A percentile compares a stretch with the other conserved stretches of the same genome.
Evolutionary conservation across 768 basidiomycete genomes (phyloP).

Genomic region (Strobilomyces dryophilus): DNA sequence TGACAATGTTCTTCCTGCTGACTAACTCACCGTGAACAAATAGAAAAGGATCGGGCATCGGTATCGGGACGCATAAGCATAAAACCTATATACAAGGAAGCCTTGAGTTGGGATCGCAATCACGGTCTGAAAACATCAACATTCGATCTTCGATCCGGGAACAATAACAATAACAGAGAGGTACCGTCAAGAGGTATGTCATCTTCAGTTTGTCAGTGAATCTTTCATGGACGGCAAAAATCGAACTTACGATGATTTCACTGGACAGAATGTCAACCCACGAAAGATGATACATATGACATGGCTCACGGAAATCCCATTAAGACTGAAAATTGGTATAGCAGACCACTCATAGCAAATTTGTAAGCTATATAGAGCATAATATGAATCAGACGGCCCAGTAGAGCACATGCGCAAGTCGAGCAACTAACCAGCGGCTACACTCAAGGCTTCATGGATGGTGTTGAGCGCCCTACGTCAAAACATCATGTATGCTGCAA

Average conservation of each 20-base stretch:
- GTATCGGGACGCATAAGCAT: too few species aligned
- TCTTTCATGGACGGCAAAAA: background rate
- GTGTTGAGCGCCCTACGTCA: background rate
- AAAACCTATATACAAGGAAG: too few species aligned
- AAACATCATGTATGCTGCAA: background rate
- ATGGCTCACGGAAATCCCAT: background rate
- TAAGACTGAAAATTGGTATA: slow-evolving; percentile 10
- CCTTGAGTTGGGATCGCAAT: too few species aligned
- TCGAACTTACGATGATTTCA: slow-evolving; percentile 1
- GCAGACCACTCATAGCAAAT: background rate
- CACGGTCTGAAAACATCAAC: too few species aligned
- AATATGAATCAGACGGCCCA: background rate
- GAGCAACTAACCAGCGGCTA: slow-evolving; percentile 7
- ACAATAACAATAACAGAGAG: too few species aligned
- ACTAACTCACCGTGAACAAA: too few species aligned
- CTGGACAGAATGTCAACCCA: background rate
- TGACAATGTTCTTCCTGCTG: too few species aligned
- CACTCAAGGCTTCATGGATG: slow-evolving; percentile 5
- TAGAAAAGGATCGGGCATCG: too few species aligned
- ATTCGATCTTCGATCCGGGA: too few species aligned
- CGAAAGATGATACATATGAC: background rate
- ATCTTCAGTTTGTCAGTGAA: background rate
- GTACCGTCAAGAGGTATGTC: too few species aligned
- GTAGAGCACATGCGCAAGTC: too few species aligned
- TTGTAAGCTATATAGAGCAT: background rate